Percentiles rank a stretch among this genome's conserved stretches.
Evolutionary conservation across 2,329 filamentous ascomycete genomes (phyloP).

Genomic region (Colletotrichum sp.): DNA sequence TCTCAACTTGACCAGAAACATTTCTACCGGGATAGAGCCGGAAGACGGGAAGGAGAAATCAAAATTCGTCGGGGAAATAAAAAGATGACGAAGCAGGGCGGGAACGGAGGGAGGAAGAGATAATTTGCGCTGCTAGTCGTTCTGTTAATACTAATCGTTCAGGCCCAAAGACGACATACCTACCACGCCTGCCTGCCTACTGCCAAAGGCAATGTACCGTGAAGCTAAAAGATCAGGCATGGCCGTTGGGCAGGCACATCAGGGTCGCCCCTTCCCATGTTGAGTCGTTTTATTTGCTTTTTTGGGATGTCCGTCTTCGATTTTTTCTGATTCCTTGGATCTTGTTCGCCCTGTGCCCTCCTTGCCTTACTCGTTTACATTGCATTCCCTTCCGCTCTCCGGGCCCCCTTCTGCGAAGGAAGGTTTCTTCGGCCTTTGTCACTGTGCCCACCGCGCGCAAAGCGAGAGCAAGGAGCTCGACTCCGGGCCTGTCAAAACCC

Average conservation of each 20-base stretch:
- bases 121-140: neutral
- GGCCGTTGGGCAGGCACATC: neutral
- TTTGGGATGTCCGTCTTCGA: neutral
- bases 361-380: slow-evolving; percentile 2
- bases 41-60: neutral
- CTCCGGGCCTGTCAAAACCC: neutral
- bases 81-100: neutral
- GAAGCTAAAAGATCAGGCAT: neutral
- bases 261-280: slow-evolving; percentile 2
- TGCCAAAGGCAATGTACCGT: neutral
- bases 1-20: slow-evolving; percentile 16
- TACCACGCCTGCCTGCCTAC: neutral
- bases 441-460: neutral
- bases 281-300: neutral
- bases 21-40: slow-evolving; percentile 10
- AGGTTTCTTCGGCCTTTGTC: neutral
- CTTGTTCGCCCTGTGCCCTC: neutral
- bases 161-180: neutral
- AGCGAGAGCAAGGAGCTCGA: neutral
- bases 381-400: neutral
- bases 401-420: neutral
- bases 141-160: neutral
- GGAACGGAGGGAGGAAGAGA: neutral
- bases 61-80: neutral
- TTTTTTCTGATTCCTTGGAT: neutral